These are phyloP conservation scores for Coffea eugenioides DNA, from an alignment of 257 asterid species.

Conservation along the genomic window DNA sequence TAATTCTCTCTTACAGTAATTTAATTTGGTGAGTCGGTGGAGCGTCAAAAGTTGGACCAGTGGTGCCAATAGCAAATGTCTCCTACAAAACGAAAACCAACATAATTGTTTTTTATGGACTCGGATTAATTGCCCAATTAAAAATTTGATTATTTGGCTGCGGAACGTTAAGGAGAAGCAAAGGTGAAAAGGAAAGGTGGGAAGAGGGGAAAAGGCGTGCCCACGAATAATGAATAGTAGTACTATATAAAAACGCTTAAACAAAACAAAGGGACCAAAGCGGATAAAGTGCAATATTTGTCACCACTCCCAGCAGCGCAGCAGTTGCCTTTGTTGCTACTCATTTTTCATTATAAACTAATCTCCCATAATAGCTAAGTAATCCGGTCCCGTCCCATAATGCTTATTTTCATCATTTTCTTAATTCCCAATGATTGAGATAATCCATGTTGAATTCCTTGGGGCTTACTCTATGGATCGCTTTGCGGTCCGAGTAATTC, in stretches of 20 bases:
- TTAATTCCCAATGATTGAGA: conserved; percentile 9
- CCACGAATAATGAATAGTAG: background rate
- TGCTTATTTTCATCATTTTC: background rate
- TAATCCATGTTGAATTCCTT: conserved; percentile 16
- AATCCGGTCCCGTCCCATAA: too few species aligned
- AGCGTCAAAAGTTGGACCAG: background rate
- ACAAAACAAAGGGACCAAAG: background rate
- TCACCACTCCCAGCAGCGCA: conserved; percentile 12
- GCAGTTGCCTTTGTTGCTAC: background rate
- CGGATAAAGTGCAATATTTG: conserved; percentile 26
- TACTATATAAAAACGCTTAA: too few species aligned
- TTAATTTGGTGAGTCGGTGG: background rate
- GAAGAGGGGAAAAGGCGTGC: background rate
- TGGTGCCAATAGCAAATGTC: background rate
- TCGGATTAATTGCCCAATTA: conserved; percentile 8
- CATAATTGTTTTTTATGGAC: background rate
- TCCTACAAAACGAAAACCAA: background rate
- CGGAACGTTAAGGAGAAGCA: conserved; percentile 72
- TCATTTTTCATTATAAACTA: background rate
- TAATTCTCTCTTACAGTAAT: too few species aligned
- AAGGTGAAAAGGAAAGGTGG: conserved; percentile 45
- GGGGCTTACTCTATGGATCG: conserved; percentile 23
- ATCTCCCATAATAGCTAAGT: too few species aligned
- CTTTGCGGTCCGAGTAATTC: background rate
- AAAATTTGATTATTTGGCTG: conserved; percentile 29